These are phyloP conservation scores for Podila horticola DNA, from an alignment of 192 early-diverging fungal species.

Conservation along the genomic window DNA sequence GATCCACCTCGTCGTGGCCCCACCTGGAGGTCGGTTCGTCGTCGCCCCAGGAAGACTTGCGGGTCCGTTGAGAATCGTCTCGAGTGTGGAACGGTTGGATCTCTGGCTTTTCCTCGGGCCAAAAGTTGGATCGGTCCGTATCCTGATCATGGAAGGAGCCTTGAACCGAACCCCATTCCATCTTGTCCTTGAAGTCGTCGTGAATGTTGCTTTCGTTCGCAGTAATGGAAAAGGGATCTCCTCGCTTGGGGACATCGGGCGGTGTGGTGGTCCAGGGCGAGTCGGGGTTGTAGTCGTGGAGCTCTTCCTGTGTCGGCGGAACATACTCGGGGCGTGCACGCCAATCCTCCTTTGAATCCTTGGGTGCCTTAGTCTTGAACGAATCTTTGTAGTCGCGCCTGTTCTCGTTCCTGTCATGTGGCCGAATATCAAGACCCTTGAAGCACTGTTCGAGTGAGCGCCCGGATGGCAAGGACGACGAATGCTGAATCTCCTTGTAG, in stretches of 20 bases:
- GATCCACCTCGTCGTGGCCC: constrained; percentile 6
- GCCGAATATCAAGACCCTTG: constrained; percentile 20
- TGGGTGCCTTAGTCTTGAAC: constrained; percentile 10
- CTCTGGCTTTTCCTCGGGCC: constrained; percentile 8
- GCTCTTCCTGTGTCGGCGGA: constrained; percentile 12
- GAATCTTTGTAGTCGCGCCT: constrained; percentile 10
- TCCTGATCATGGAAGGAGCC: constrained; percentile 1
- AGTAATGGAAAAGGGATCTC: not conserved
- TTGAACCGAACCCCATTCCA: constrained; percentile 25
- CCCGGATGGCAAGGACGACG: not conserved
- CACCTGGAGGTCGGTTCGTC: constrained; percentile 20
- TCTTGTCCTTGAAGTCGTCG: constrained; percentile 34
- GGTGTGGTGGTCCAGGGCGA: constrained; percentile 43
- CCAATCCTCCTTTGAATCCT: constrained; percentile 31
- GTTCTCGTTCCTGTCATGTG: not conserved
- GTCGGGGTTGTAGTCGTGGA: constrained; percentile 26
- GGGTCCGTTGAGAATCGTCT: not conserved
- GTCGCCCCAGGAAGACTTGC: constrained; percentile 42
- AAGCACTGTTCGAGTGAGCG: constrained; percentile 18
- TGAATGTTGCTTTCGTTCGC: constrained; percentile 1
- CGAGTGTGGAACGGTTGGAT: not conserved
- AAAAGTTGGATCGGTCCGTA: constrained; percentile 4
- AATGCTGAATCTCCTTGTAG: constrained; percentile 9
- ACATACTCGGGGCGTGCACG: constrained; percentile 20
- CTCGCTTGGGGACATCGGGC: constrained; percentile 10